A percentile compares a stretch with the other conserved stretches of the same genome.
Conservation (phyloP, 495 filamentous ascomycete species). For the Talaromyces proteolyticus region DNA sequence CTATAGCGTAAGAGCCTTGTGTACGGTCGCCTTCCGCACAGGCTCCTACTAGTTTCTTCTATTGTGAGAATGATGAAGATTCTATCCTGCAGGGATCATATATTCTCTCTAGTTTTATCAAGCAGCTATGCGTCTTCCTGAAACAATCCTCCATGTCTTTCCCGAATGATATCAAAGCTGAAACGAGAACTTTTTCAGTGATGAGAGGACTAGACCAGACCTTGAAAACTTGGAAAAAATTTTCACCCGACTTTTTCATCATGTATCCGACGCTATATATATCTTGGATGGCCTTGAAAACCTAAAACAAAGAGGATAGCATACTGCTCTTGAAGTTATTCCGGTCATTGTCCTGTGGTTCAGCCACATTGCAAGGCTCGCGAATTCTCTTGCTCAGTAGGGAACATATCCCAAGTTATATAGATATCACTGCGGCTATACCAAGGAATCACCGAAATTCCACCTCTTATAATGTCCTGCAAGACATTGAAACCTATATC, state of each 20-base stretch:
- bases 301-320: conserved; percentile 4
- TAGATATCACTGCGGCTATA: conserved; percentile 11
- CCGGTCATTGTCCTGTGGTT: neutral
- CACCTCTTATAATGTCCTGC: conserved; percentile 14
- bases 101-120: conserved; percentile 13
- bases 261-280: conserved; percentile 10
- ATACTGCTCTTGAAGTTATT: conserved; percentile 5
- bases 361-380: neutral
- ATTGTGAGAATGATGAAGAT: conserved; percentile 8
- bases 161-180: neutral
- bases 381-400: conserved; percentile 13
- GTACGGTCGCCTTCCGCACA: neutral
- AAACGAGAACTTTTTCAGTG: conserved; percentile 8
- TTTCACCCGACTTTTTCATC: conserved; percentile 8
- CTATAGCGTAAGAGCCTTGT: conserved; percentile 15
- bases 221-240: conserved; percentile 14
- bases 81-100: neutral
- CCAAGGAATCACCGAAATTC: conserved; percentile 14
- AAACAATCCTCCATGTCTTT: neutral
- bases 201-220: conserved; percentile 10
- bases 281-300: conserved; percentile 13
- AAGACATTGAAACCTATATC: conserved; percentile 17
- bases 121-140: conserved; percentile 9
- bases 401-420: conserved; percentile 15
- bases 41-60: conserved; percentile 5